phyloP scores from a whole-genome alignment of 371 early-diverging fungal genomes.

The Lichtheimia hyalospora region DNA sequence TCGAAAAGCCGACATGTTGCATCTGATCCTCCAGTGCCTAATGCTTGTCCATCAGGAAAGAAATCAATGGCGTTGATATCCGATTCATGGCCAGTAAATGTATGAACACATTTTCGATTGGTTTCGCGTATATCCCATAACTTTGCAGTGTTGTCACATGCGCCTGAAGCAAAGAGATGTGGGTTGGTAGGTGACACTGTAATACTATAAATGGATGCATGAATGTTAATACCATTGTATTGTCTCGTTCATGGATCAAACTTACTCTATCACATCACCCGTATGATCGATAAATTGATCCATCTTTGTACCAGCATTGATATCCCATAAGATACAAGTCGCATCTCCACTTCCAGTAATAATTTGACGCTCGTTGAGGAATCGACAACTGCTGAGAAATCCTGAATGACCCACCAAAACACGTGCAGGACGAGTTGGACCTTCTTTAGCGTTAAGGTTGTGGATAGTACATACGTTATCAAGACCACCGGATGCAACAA shows the following conservation, averaged over 20 bases:
- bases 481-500: constrained; percentile 96
- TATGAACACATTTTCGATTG: constrained; percentile 84
- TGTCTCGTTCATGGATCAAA: background rate
- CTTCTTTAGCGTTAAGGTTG: constrained; percentile 88
- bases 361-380: constrained; percentile 90
- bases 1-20: constrained; percentile 96
- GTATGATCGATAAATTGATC: constrained; percentile 93
- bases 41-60: constrained; percentile 98
- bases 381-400: constrained; percentile 95
- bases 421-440: constrained; percentile 78
- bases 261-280: constrained; percentile 94
- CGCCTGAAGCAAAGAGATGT: constrained; percentile 94
- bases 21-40: constrained; percentile 94
- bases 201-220: constrained; percentile 71
- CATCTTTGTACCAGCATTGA: constrained; percentile 92
- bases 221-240: background rate
- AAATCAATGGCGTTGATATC: constrained; percentile 87
- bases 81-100: constrained; percentile 96
- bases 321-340: constrained; percentile 97
- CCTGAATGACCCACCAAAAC: constrained; percentile 94
- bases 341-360: constrained; percentile 93
- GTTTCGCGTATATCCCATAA: constrained; percentile 95
- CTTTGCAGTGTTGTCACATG: constrained; percentile 97
- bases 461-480: constrained; percentile 97
- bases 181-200: constrained; percentile 64